A percentile compares a stretch with the other conserved stretches of the same genome.
Conservation (phyloP, 2,329 filamentous ascomycete genomes). For the Alternaria gaisen region DNA sequence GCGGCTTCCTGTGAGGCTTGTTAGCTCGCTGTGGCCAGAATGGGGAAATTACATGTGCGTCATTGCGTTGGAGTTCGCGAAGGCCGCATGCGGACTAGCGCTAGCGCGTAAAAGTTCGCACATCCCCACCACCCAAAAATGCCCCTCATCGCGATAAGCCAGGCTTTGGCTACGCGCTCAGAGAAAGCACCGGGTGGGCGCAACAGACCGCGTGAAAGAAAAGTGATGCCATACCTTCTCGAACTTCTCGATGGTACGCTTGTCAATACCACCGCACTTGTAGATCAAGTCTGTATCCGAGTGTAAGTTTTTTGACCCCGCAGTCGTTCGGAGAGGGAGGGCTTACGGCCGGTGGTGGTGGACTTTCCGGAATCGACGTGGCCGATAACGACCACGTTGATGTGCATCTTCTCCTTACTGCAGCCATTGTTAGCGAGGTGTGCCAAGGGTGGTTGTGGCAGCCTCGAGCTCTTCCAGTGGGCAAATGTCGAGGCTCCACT, state of each 20-base stretch:
- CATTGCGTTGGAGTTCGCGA: constrained; percentile 44
- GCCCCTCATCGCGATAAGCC: constrained; percentile 49
- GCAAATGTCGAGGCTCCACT: constrained; percentile 9
- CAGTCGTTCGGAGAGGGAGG: constrained; percentile 40
- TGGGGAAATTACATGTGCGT: constrained; percentile 34
- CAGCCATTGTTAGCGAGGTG: constrained; percentile 46
- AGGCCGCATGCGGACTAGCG: constrained; percentile 42
- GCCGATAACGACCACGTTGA: constrained; percentile 97
- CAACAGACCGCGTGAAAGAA: constrained; percentile 22
- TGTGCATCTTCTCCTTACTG: constrained; percentile 96
- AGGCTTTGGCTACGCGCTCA: constrained; percentile 41
- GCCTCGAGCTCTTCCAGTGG: neutral
- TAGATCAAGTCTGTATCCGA: constrained; percentile 89
- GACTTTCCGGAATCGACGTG: constrained; percentile 99
- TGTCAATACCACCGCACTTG: constrained; percentile 99
- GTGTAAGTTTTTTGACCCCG: constrained; percentile 43
- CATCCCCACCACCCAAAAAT: constrained; percentile 52
- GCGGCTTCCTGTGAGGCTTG: constrained; percentile 80
- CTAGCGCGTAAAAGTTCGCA: constrained; percentile 49
- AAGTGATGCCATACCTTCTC: constrained; percentile 81
- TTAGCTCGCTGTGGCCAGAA: constrained; percentile 42
- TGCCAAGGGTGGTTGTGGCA: neutral
- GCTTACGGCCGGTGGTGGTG: constrained; percentile 85
- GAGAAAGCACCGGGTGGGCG: constrained; percentile 27
- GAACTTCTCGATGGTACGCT: constrained; percentile 99